Conservation (phyloP, 768 basidiomycete genomes). For the Strobilomyces confusus region DNA sequence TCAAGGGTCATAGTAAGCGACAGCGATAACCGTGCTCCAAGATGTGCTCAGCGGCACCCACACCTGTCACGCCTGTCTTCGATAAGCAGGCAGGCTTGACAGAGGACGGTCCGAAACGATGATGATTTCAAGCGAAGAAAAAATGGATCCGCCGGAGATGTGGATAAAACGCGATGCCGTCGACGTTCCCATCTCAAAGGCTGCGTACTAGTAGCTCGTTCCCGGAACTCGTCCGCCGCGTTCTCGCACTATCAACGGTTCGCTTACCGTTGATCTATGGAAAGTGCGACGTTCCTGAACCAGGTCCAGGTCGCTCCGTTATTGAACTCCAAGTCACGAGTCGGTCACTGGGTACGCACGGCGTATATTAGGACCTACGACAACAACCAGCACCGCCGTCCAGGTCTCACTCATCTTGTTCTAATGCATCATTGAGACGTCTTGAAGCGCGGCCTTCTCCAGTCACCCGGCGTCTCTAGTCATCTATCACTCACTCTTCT, state of each 20-base stretch:
- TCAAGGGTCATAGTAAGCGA: background rate
- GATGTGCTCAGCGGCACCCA: background rate
- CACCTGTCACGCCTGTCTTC: background rate
- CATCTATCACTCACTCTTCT: background rate
- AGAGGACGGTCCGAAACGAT: background rate
- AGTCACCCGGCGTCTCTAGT: background rate
- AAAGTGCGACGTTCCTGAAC: background rate
- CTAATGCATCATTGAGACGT: slow-evolving; percentile 1
- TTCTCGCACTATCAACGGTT: background rate
- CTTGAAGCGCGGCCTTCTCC: background rate
- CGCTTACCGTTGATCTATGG: background rate
- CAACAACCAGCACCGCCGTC: background rate
- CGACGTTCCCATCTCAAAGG: background rate
- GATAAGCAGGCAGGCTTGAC: background rate
- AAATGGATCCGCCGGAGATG: background rate
- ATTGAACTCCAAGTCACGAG: background rate
- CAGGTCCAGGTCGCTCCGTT: background rate
- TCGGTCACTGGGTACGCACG: slow-evolving; percentile 5
- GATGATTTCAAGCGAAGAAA: background rate
- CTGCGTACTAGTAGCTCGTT: background rate
- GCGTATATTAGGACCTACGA: background rate
- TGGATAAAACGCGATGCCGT: background rate
- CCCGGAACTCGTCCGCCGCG: background rate
- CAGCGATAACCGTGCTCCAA: background rate
- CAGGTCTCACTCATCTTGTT: background rate